phyloP scores from a whole-genome alignment of 495 filamentous ascomycete genomes.

The Xeromyces bisporus region DNA sequence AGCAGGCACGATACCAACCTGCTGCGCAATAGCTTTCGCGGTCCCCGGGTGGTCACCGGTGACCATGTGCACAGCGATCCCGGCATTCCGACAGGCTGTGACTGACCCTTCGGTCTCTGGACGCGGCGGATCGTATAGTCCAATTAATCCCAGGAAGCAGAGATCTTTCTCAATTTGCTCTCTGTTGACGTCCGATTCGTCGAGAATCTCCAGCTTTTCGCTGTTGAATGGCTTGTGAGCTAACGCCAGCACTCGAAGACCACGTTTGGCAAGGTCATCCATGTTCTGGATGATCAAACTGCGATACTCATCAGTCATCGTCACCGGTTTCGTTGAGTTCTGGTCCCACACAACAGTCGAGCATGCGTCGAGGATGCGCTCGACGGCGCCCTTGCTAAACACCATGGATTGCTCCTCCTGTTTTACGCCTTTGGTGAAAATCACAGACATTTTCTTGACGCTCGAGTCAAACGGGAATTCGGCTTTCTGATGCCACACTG shows the following conservation, averaged over 20 bases:
- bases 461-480: conserved; percentile 45
- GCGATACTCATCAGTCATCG: conserved; percentile 20
- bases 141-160: conserved; percentile 49
- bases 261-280: conserved; percentile 33
- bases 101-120: conserved; percentile 51
- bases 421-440: conserved; percentile 21
- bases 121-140: conserved; percentile 60
- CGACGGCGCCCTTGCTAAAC: conserved; percentile 58
- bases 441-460: conserved; percentile 43
- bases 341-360: conserved; percentile 23
- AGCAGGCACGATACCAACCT: conserved; percentile 55
- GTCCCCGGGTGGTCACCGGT: conserved; percentile 66
- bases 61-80: conserved; percentile 66
- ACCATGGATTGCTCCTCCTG: conserved; percentile 12
- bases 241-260: conserved; percentile 41
- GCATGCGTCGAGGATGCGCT: conserved; percentile 49
- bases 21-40: conserved; percentile 55
- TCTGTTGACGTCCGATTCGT: conserved; percentile 4
- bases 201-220: conserved; percentile 2
- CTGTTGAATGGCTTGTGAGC: conserved; percentile 24
- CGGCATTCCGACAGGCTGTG: conserved; percentile 45
- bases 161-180: conserved; percentile 22
- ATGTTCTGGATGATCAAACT: conserved; percentile 35
- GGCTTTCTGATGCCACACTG: conserved; percentile 30
- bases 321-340: conserved; percentile 24